phyloP scores from a whole-genome alignment of 768 basidiomycete genomes.

The Russula lepida region DNA sequence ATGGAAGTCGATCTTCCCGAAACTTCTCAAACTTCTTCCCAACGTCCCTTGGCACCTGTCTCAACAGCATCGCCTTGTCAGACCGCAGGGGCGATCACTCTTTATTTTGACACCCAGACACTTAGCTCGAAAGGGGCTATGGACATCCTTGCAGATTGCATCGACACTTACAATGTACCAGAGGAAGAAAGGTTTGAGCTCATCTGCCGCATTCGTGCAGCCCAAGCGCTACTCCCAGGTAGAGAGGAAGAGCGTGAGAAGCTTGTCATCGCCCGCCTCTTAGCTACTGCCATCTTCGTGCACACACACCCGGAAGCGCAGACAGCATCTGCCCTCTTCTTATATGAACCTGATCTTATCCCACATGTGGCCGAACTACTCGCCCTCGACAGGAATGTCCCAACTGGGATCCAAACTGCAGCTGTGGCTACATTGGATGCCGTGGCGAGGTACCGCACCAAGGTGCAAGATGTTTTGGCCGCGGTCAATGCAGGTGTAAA shows the following conservation, averaged over 20 bases:
- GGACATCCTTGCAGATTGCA: constrained; percentile 65
- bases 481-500: constrained; percentile 93
- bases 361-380: constrained; percentile 83
- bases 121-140: constrained; percentile 57
- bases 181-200: constrained; percentile 83
- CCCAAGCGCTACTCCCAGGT: constrained; percentile 54
- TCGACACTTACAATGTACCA: constrained; percentile 61
- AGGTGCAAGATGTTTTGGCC: constrained; percentile 78
- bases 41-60: constrained; percentile 28
- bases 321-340: constrained; percentile 74
- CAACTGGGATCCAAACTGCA: constrained; percentile 67
- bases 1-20: constrained; percentile 44
- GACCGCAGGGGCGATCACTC: constrained; percentile 42
- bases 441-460: constrained; percentile 73
- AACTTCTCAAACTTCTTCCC: constrained; percentile 34
- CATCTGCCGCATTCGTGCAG: constrained; percentile 75
- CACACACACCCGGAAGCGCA: constrained; percentile 77
- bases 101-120: constrained; percentile 56
- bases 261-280: constrained; percentile 69
- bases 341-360: constrained; percentile 92
- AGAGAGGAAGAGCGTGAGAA: constrained; percentile 63
- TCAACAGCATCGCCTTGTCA: constrained; percentile 28
- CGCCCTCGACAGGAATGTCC: constrained; percentile 66
- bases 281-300: constrained; percentile 86
- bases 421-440: constrained; percentile 89